These are phyloP conservation scores for Ganoderma resinaceum DNA, from an alignment of 1,284 basidiomycete genomes.

Conservation along the genomic window DNA sequence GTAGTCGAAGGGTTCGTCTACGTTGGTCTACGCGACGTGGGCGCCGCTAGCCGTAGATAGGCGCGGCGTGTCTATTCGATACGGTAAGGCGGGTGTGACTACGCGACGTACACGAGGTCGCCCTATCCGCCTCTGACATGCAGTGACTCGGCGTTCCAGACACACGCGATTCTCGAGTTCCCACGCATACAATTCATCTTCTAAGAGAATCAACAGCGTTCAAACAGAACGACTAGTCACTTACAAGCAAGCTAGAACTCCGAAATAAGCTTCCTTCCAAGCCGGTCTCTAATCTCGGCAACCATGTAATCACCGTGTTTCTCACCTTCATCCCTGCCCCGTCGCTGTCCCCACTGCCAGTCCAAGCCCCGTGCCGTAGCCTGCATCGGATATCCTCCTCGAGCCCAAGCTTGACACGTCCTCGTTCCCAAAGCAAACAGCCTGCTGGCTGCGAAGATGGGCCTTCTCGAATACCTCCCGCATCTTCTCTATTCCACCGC, in stretches of 20 bases:
- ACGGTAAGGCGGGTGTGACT: too few relatives aligned
- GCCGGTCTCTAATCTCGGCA: neutral
- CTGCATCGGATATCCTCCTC: too few relatives aligned
- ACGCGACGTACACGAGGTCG: too few relatives aligned
- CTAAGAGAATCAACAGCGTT: too few relatives aligned
- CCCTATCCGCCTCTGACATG: too few relatives aligned
- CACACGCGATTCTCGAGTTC: neutral
- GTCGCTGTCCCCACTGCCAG: neutral
- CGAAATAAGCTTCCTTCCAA: neutral
- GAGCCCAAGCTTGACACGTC: too few relatives aligned
- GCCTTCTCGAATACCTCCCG: constrained; percentile 45
- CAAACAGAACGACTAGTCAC: neutral
- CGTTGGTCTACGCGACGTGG: too few relatives aligned
- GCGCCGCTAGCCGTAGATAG: too few relatives aligned
- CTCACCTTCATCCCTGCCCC: neutral
- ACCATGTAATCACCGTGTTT: neutral
- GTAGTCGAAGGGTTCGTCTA: too few relatives aligned
- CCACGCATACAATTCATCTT: neutral
- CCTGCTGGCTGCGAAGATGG: constrained; percentile 8
- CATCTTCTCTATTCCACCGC: constrained; percentile 65
- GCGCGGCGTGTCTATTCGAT: too few relatives aligned
- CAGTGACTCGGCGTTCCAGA: neutral
- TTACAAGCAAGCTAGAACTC: neutral
- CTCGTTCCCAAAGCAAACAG: neutral
- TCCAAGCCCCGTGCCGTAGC: neutral